Evolutionary conservation across 1,139 yeast genomes (phyloP).

Genomic region (Debaryomyces fabryi): DNA sequence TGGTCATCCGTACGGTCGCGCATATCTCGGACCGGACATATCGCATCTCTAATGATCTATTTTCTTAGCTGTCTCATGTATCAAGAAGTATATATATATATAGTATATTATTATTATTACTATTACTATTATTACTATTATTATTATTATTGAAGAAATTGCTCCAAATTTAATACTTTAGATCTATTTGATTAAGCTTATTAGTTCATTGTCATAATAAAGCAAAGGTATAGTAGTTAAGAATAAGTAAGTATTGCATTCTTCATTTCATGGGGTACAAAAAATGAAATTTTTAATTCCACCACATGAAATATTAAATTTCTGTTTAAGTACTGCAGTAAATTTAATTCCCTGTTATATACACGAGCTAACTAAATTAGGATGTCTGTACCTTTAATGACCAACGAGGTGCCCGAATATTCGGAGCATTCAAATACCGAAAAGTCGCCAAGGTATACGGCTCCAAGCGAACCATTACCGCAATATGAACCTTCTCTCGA

Average conservation of each 20-base stretch:
- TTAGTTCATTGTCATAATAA: not conserved
- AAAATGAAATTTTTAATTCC: too few species aligned
- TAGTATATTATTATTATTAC: not conserved
- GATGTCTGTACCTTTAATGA: not conserved
- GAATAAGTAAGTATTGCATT: not conserved
- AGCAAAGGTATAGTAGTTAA: not conserved
- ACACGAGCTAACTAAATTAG: not conserved
- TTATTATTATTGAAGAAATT: not conserved
- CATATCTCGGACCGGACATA: not conserved
- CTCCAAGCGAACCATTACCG: conserved; percentile 33
- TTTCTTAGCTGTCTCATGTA: not conserved
- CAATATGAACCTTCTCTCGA: conserved; percentile 35
- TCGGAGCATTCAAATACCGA: conserved; percentile 6
- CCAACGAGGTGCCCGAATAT: not conserved
- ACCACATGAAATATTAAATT: too few species aligned
- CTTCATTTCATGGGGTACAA: not conserved
- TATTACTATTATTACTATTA: not conserved
- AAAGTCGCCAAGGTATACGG: conserved; percentile 22
- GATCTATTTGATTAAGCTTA: not conserved
- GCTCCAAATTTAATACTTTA: not conserved
- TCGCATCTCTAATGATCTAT: not conserved
- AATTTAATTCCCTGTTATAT: not conserved
- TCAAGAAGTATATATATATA: not conserved
- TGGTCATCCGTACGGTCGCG: not conserved
- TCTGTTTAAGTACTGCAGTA: not conserved